Evolutionary conservation across 1,139 yeast species (phyloP).

Genomic region (Eremothecium cymbalariae): DNA sequence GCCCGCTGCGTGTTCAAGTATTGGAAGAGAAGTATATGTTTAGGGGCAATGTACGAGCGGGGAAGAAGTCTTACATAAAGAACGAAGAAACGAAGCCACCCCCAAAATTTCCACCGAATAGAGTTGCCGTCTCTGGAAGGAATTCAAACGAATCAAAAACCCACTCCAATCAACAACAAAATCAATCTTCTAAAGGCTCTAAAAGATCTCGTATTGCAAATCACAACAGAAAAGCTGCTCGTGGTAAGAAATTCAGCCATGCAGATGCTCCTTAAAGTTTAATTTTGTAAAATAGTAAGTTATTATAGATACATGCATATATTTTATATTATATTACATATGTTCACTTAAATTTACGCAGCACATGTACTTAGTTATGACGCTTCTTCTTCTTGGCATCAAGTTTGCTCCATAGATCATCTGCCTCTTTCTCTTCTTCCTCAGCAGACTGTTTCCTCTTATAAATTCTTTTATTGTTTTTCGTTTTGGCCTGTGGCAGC

Average conservation of each 20-base stretch:
- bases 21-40: conserved; percentile 58
- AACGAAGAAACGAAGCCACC: conserved; percentile 21
- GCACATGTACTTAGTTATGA: too few species aligned
- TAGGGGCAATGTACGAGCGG: conserved; percentile 33
- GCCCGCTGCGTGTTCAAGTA: conserved; percentile 51
- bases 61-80: conserved; percentile 26
- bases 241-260: conserved; percentile 41
- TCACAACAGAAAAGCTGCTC: conserved; percentile 57
- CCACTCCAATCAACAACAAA: conserved; percentile 15
- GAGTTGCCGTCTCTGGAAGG: neutral
- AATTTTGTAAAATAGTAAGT: too few species aligned
- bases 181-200: conserved; percentile 43
- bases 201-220: conserved; percentile 52
- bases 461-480: conserved; percentile 12
- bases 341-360: too few species aligned
- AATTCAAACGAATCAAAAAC: conserved; percentile 6
- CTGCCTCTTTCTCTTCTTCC: conserved; percentile 12
- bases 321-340: neutral
- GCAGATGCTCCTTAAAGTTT: neutral
- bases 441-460: conserved; percentile 13
- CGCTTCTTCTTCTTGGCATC: conserved; percentile 10
- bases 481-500: conserved; percentile 13
- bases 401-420: conserved; percentile 15
- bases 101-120: neutral
- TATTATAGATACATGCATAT: too few species aligned